Evolutionary conservation across 2,329 filamentous ascomycete genomes (phyloP), one percentile per base, ranked within the genome.

Genomic region (Pseudogymnoascus sp.): DNA sequence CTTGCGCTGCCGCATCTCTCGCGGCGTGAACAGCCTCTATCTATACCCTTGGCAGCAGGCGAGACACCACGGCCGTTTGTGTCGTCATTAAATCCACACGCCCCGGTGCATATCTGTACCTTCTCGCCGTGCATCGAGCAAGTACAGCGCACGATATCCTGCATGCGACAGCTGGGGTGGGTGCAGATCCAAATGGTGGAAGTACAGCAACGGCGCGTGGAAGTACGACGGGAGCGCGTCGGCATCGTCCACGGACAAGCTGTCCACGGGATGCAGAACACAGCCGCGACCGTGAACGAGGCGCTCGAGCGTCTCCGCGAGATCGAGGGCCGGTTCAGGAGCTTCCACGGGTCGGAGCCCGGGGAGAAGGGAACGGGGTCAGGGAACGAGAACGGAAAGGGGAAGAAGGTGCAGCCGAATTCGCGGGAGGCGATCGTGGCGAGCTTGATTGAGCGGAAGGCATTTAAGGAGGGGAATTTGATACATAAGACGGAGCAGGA

Each of bases 51-150:
- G 8, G 43, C 41, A 2, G 35, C 24, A 14, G 26, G 22, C 28
- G 59, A 70, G 5, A 67, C 46, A 12, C 61, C 66, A 10, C 63
- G 67, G 35, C 75, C 76, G 43, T 86, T 82, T 78, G 72, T 81
- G 14, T 87, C 84, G 0, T 81, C 84, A 0, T 81, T 98, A 10
- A 88, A 95, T 68, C 86, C 90, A 0, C 81, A 82, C n/a, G 82
- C 84, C 43, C 83, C 89, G 4, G 85, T 88, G 1, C 83, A 95
- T 72, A 83, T 99, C 62, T 99, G 95, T 78, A 96, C 92, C 0
- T 99, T 99, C 77, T 96, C 90, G 1, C 95, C 95, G 0, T 99
- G 95, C 75, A 96, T 99, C 68, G 95, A 99, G 76, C 95, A 99
- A 78, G 93, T 96, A 22, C 91, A 89, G 61, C 85, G 87, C 63